Percentiles rank a stretch among this genome's conserved stretches.
Conservation (phyloP, 2,329 filamentous ascomycete genomes). For the Fusarium sambucinum region DNA sequence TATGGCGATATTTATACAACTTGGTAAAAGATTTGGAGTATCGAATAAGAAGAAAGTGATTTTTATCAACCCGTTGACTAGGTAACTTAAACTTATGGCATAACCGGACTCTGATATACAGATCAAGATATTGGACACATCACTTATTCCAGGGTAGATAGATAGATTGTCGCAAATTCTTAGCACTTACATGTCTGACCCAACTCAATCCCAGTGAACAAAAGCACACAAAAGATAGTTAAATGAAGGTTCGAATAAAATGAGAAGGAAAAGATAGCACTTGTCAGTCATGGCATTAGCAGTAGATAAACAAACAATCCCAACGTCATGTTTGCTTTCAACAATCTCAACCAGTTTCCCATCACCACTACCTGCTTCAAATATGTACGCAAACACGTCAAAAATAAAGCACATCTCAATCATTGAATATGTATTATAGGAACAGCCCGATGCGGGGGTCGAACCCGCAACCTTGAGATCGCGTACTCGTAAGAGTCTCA, state of each 20-base stretch:
- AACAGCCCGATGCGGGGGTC: constrained; percentile 60
- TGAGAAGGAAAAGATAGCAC: not conserved
- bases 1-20: not conserved
- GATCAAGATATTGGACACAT: not conserved
- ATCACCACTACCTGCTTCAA: not conserved
- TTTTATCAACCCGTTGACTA: not conserved
- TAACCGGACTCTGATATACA: no score
- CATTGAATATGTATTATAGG: constrained; percentile 49
- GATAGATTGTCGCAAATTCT: not conserved
- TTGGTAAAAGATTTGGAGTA: not conserved
- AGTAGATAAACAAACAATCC: not conserved
- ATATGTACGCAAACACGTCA: not conserved
- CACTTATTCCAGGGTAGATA: constrained; percentile 10
- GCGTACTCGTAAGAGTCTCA: constrained; percentile 69
- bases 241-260: not conserved
- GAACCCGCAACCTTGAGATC: constrained; percentile 70
- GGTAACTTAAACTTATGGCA: not conserved
- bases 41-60: not conserved
- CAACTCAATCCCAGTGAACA: not conserved
- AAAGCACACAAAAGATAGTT: not conserved
- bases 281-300: not conserved
- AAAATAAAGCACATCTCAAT: constrained; percentile 47
- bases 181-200: not conserved
- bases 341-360: not conserved
- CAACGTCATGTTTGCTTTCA: not conserved